A percentile compares a stretch with the other conserved stretches of the same genome.
phyloP scores from a whole-genome alignment of 306 rosid genomes.

The Sesbania bispinosa region DNA sequence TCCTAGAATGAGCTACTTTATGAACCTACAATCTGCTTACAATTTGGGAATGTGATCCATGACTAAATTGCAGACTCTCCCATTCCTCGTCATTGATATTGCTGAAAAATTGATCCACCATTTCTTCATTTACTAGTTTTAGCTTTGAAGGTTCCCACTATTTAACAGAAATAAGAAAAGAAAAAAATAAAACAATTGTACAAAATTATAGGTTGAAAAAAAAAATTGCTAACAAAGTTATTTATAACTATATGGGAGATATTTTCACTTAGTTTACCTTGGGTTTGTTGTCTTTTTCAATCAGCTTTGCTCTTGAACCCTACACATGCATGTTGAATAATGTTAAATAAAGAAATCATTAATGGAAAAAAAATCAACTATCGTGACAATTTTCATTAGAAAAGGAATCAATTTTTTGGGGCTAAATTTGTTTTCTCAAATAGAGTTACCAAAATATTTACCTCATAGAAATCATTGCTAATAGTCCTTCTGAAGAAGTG shows the following conservation, averaged over 20 bases:
- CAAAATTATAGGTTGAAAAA: not conserved
- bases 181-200: not conserved
- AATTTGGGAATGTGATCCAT: conserved; percentile 1
- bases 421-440: not conserved
- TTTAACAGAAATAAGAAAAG: not conserved
- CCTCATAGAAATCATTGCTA: conserved; percentile 24
- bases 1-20: not conserved
- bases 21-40: not conserved
- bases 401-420: no score
- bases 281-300: conserved; percentile 31
- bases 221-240: not conserved
- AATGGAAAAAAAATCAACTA: no score
- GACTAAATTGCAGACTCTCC: not conserved
- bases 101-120: not conserved
- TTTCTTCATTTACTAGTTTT: conserved; percentile 1
- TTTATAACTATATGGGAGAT: not conserved
- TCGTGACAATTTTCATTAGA: not conserved
- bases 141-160: conserved; percentile 28
- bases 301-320: conserved; percentile 27
- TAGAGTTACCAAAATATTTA: not conserved
- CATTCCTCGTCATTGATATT: not conserved
- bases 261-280: not conserved
- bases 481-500: not conserved
- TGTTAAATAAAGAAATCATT: not conserved
- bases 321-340: not conserved